Base-by-base conservation (phyloP, 441 rosid species). In the Erysimum pusillum region DNA sequence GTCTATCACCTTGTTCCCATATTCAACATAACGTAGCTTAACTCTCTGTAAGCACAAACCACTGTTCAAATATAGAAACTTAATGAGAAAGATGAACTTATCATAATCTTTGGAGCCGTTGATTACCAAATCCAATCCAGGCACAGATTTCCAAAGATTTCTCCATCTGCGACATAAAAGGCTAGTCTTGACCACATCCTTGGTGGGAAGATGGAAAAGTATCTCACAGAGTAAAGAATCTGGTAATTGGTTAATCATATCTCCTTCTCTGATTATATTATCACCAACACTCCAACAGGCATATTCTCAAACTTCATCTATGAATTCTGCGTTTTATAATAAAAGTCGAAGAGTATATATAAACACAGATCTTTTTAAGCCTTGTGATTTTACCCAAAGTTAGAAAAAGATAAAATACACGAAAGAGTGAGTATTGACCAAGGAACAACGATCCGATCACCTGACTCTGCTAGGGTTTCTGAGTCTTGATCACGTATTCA, bases 181-280 rank as follows among this genome's bases (percentile, higher is more conserved):
- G n/a, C 79, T 49, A 35, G 67, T 51, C 32, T n/a, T 51, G 48
- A 72, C 41, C 25, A 61, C 76, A 4, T 72, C 71, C 15, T 67
- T 28, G 1, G 73, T 75, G 32, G 68, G 53, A 34, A 67, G 67
- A 38, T 57, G 18, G 4, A 10, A 2, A 20, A 75, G 67, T 34
- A 75, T 58, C 60, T 59, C 51, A 49, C 25, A 75, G 10, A 59
- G 53, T 34, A 75, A 35, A 13, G 22, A 48, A 7, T 67, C 67
- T 66, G 73, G 73, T 57, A 67, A 75, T 6, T 67, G 38, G 36
- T 22, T 59, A 12, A 75, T 46, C 61, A 20, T 46, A 46, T 48
- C 67, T 74, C 45, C 65, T 38, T 65, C 18, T 46, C 36, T 45
- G 34, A 18, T 32, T 34, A 11, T n/a, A 56, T 42, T 13, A 42